These are phyloP conservation scores for Collybia mongolica DNA, from an alignment of 768 basidiomycete genomes.

Conservation along the genomic window DNA sequence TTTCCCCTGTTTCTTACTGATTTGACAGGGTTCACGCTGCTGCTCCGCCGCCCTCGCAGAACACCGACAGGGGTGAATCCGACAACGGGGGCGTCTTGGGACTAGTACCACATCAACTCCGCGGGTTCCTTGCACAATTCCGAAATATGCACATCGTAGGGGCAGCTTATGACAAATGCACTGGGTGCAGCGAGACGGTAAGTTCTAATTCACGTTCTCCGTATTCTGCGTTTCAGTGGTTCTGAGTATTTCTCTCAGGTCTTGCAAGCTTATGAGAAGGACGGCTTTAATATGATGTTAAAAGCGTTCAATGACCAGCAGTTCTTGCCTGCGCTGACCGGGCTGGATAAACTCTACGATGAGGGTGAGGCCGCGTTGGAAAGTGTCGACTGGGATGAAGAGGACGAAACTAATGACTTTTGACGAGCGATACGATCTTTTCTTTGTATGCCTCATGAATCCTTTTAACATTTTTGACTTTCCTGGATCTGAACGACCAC, in stretches of 20 bases:
- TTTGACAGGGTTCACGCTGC: conserved; percentile 51
- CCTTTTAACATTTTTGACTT: no score
- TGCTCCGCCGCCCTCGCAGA: conserved; percentile 55
- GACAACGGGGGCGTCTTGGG: conserved; percentile 65
- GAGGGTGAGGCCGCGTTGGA: conserved; percentile 75
- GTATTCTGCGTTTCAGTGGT: background rate
- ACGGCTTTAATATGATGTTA: conserved; percentile 78
- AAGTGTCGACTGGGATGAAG: conserved; percentile 76
- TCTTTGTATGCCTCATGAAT: no score
- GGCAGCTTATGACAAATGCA: conserved; percentile 83
- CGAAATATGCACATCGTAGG: conserved; percentile 82
- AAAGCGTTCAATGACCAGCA: conserved; percentile 81
- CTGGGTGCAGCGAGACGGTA: conserved; percentile 85
- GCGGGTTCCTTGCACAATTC: conserved; percentile 89
- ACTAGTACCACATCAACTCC: conserved; percentile 89
- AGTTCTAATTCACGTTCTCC: conserved; percentile 22
- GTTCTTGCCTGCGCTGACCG: conserved; percentile 74
- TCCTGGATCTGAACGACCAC: no score
- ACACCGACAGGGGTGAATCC: conserved; percentile 19
- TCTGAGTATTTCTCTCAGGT: conserved; percentile 44
- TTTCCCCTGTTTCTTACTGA: background rate
- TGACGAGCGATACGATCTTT: conserved; percentile 6
- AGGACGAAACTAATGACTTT: conserved; percentile 40
- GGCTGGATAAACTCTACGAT: conserved; percentile 71
- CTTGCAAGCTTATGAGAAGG: conserved; percentile 74